Conservation (phyloP, 208 protist genomes). For the Acanthamoeba sp. region DNA sequence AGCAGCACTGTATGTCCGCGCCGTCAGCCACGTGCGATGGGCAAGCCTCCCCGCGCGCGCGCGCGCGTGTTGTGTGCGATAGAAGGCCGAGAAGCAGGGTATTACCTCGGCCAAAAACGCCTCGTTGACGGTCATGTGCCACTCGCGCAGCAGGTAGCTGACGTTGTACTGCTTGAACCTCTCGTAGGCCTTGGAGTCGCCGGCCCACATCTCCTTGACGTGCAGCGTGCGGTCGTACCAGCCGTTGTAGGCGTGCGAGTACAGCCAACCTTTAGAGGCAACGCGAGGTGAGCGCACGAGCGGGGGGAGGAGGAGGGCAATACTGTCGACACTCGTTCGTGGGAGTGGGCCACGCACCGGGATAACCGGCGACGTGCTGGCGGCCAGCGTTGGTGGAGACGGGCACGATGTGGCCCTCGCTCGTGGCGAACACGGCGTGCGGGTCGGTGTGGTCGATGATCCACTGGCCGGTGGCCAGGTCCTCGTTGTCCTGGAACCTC, state of each 20-base stretch:
- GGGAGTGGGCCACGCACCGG: background rate
- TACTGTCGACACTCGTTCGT: too few species aligned
- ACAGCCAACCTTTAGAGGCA: constrained; percentile 38
- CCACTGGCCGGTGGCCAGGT: constrained; percentile 54
- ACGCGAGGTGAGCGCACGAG: background rate
- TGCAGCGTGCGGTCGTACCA: constrained; percentile 47
- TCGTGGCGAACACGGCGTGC: constrained; percentile 23
- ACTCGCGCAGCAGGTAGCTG: constrained; percentile 42
- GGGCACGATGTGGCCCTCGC: constrained; percentile 62
- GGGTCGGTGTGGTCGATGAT: constrained; percentile 63
- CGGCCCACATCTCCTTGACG: constrained; percentile 66
- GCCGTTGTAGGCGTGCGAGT: constrained; percentile 59
- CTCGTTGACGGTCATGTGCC: constrained; percentile 66
- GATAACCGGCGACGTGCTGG: constrained; percentile 42
- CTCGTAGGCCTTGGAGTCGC: background rate
- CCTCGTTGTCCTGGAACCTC: constrained; percentile 58
- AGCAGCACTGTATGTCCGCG: constrained; percentile 53
- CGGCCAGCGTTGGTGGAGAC: constrained; percentile 57
- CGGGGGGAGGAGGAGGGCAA: too few species aligned
- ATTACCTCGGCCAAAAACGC: background rate
- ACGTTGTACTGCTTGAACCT: constrained; percentile 38
- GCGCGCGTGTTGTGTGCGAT: background rate
- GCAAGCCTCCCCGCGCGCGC: too few species aligned
- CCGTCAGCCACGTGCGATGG: too few species aligned
- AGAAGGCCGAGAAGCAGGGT: background rate